Base-by-base conservation (phyloP, 228 moss, liverwort and hornwort species). In the Sphagnum magellanicum region DNA sequence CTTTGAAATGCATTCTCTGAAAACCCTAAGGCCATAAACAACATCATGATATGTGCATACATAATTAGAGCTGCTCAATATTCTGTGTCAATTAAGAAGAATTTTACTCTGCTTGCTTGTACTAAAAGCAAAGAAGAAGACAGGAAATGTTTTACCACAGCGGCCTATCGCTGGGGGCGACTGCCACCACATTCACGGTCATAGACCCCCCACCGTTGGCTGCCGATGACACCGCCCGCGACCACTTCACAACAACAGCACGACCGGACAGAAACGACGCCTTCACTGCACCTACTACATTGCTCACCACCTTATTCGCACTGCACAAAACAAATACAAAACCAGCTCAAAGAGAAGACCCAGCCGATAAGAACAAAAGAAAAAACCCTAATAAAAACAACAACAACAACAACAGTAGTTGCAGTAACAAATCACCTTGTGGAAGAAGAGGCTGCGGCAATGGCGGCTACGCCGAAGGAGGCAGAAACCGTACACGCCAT, bases 401-500 rank as follows among this genome's bases (percentile, higher is more conserved):
- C 5, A 46, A 14, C 7, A 63, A 63, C 62, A 15, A 15, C 13
- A 6, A 15, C 7, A 48, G 5, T 9, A 4, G 48, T 48, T 5
- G 1, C 32, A 11, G 47, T 14, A 85, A 91, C 94, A 17, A 17
- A 17, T 17, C 17, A 17, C 17, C 17, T 17, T 17, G 17, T 94
- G 86, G 89, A 74, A 69, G 88, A 85, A 50, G 90, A 78, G 17
- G 81, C 68, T 53, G 76, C 83, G 4, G 81, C 84, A 60, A 83
- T 81, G 72, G 86, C 82, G 48, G 88, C 81, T 51, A 89, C 82
- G 68, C 79, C 71, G 72, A 84, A 82, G 16, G 92, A 75, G 71
- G 92, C 90, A 74, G 87, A 88, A 74, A 90, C 90, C 49, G 90
- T 92, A 75, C 87, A 83, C 84, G 95, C 92, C 95, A 95, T 96